Evolutionary conservation across 2,329 filamentous ascomycete genomes (phyloP).

Genomic region (Fusarium sp.): DNA sequence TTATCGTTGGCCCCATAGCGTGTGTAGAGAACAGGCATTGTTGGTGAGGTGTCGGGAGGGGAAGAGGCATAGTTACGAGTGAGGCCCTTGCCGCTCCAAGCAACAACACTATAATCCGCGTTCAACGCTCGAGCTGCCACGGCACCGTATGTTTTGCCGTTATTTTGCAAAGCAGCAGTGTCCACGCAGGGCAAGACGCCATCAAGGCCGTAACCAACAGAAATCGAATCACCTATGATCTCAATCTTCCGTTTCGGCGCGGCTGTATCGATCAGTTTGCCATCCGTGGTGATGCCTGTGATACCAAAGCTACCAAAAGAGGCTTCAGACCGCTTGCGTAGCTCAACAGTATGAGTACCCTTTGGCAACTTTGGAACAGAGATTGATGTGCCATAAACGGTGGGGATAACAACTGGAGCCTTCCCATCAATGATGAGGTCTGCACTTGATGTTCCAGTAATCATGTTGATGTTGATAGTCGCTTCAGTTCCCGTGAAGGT

Average conservation of each 20-base stretch:
- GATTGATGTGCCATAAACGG: slow-evolving; percentile 19
- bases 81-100: slow-evolving; percentile 60
- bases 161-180: slow-evolving; percentile 55
- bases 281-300: slow-evolving; percentile 17
- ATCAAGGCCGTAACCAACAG: slow-evolving; percentile 59
- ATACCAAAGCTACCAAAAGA: slow-evolving; percentile 24
- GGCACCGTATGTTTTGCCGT: slow-evolving; percentile 58
- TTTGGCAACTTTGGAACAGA: slow-evolving; percentile 9
- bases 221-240: slow-evolving; percentile 60
- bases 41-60: slow-evolving; percentile 48
- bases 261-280: slow-evolving; percentile 38
- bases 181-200: slow-evolving; percentile 56
- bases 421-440: slow-evolving; percentile 34
- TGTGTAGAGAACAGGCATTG: slow-evolving; percentile 57
- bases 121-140: slow-evolving; percentile 55
- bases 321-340: slow-evolving; percentile 33
- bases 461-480: slow-evolving; percentile 46
- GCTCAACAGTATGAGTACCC: slow-evolving; percentile 33
- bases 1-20: slow-evolving; percentile 58
- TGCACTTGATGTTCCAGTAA: slow-evolving; percentile 25
- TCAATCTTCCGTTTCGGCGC: slow-evolving; percentile 54
- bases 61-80: slow-evolving; percentile 54
- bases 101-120: slow-evolving; percentile 58
- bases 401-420: slow-evolving; percentile 22
- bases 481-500: slow-evolving; percentile 56